Conservation (phyloP, 805 yeast species). For the Spathaspora hagerdaliae region DNA sequence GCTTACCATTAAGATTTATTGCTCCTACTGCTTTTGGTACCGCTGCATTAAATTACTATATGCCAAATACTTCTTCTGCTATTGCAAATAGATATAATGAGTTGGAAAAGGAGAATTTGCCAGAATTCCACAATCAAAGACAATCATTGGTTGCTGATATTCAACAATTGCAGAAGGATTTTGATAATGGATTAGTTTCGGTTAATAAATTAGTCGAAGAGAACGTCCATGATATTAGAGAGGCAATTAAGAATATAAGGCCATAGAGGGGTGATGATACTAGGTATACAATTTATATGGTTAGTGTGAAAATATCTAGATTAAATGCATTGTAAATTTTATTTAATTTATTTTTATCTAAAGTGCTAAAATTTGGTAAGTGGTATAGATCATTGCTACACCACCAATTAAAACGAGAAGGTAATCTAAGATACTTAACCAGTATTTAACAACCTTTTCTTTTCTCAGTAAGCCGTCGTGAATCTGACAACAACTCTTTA, state of each 20-base stretch:
- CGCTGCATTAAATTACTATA: conserved; percentile 39
- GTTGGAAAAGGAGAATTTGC: conserved; percentile 26
- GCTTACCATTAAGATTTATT: conserved; percentile 46
- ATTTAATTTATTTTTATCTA: background rate
- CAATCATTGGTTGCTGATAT: conserved; percentile 9
- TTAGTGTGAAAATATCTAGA: background rate
- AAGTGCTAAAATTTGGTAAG: conserved; percentile 47
- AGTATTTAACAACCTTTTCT: conserved; percentile 27
- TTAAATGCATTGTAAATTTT: background rate
- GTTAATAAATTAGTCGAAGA: conserved; percentile 15
- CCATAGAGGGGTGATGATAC: background rate
- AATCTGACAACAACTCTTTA: conserved; percentile 43
- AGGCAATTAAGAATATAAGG: conserved; percentile 2
- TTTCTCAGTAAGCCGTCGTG: conserved; percentile 10
- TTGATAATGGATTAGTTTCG: conserved; percentile 7
- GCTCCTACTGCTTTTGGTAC: conserved; percentile 50
- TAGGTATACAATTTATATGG: no score
- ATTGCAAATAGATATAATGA: conserved; percentile 19
- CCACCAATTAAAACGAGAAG: conserved; percentile 53
- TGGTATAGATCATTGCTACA: conserved; percentile 62
- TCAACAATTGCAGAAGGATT: conserved; percentile 10
- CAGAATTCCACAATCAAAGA: conserved; percentile 28
- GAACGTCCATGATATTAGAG: conserved; percentile 25
- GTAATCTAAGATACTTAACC: conserved; percentile 44
- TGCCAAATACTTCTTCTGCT: conserved; percentile 48